These are phyloP conservation scores for Linnemannia zychae DNA, from an alignment of 192 early-diverging fungal species.

Conservation along the genomic window DNA sequence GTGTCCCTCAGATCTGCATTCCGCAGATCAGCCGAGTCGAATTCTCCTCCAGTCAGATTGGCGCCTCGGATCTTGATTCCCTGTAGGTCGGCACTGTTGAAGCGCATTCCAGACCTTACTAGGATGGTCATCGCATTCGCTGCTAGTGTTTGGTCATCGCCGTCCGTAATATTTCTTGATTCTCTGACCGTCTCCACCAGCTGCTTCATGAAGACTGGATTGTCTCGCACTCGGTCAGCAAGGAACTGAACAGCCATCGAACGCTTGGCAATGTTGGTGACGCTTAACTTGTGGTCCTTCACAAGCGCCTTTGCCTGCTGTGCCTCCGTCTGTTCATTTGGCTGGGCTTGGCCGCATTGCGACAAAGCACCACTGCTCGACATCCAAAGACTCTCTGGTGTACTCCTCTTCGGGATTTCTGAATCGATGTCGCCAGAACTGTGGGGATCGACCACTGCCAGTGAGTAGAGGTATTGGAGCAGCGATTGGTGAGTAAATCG, in stretches of 20 bases:
- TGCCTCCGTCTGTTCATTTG: background rate
- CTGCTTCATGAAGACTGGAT: background rate
- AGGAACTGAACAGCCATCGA: background rate
- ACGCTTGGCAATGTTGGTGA: background rate
- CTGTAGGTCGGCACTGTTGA: background rate
- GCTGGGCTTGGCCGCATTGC: background rate
- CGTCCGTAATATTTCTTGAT: background rate
- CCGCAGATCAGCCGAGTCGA: background rate
- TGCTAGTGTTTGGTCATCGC: background rate
- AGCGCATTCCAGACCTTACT: background rate
- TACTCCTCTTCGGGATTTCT: background rate
- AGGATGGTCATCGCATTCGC: background rate
- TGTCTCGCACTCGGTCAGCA: background rate
- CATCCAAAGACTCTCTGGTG: too few relatives aligned
- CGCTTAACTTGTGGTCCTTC: background rate
- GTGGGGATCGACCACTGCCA: background rate
- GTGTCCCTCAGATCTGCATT: background rate
- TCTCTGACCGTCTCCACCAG: background rate
- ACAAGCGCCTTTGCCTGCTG: background rate
- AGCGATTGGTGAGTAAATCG: background rate
- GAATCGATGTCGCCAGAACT: background rate
- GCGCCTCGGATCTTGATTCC: background rate
- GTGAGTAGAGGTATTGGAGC: background rate
- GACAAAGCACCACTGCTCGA: background rate
- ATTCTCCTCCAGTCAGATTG: background rate